A percentile compares a stretch with the other conserved stretches of the same genome.
Evolutionary conservation across 2,329 filamentous ascomycete species (phyloP).

Genomic region (Fusarium siculi): DNA sequence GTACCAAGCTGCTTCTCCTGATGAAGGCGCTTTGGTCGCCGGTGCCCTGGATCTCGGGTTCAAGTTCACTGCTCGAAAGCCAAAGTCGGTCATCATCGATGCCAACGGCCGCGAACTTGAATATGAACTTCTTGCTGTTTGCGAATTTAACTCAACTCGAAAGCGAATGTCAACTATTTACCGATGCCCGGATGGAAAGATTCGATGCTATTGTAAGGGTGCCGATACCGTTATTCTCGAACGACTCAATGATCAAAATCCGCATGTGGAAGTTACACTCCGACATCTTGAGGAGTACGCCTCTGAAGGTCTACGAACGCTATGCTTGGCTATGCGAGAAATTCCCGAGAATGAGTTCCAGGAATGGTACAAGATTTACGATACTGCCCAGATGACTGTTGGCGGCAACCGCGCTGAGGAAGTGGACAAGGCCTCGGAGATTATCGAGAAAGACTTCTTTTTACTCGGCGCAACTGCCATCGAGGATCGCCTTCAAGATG

Average conservation of each 20-base stretch:
- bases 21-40: constrained; percentile 96
- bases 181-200: constrained; percentile 94
- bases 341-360: constrained; percentile 88
- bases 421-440: constrained; percentile 94
- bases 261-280: constrained; percentile 87
- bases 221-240: constrained; percentile 98
- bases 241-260: constrained; percentile 83
- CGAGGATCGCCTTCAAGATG: constrained; percentile 95
- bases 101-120: constrained; percentile 78
- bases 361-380: constrained; percentile 88
- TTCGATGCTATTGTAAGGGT: constrained; percentile 94
- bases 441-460: constrained; percentile 92
- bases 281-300: constrained; percentile 98
- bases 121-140: constrained; percentile 94
- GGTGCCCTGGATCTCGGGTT: constrained; percentile 89
- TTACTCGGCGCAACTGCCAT: constrained; percentile 96
- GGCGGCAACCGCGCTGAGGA: constrained; percentile 93
- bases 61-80: constrained; percentile 90
- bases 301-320: constrained; percentile 91
- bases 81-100: constrained; percentile 85
- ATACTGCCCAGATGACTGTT: constrained; percentile 88
- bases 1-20: constrained; percentile 96
- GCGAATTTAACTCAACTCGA: constrained; percentile 93
- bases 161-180: constrained; percentile 99
- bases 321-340: constrained; percentile 95